Conservation (phyloP, 148 eudicot genomes). For the Selenicereus undatus region DNA sequence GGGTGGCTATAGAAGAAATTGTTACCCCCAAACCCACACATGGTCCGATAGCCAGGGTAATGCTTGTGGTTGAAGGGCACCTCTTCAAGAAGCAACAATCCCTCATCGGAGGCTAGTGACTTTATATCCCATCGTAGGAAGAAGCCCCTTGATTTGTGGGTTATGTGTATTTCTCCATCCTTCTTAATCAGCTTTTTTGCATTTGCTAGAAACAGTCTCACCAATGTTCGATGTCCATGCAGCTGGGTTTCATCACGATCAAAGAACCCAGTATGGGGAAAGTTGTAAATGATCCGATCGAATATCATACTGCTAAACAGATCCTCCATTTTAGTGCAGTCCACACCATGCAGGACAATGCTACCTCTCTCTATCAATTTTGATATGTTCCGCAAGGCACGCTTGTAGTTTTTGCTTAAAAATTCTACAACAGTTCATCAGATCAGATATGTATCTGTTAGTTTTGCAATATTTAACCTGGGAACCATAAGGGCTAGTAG, state of each 20-base stretch:
- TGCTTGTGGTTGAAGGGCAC: background rate
- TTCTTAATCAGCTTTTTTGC: constrained; percentile 16
- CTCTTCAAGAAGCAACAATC: constrained; percentile 17
- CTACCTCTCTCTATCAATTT: background rate
- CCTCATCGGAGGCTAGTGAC: background rate
- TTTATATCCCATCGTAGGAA: constrained; percentile 17
- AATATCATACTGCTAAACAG: background rate
- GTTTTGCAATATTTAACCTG: no score
- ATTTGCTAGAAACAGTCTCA: constrained; percentile 13
- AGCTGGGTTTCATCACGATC: no score
- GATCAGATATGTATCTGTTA: background rate
- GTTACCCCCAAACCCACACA: constrained; percentile 26
- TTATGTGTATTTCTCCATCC: constrained; percentile 22
- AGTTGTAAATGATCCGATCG: constrained; percentile 17
- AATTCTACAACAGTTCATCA: background rate
- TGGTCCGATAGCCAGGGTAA: constrained; percentile 25
- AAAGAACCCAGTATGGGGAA: constrained; percentile 15
- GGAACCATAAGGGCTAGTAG: no score
- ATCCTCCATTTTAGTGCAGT: background rate
- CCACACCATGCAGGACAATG: background rate
- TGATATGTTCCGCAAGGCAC: background rate
- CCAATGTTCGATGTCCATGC: background rate
- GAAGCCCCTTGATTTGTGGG: constrained; percentile 23
- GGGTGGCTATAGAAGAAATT: constrained; percentile 22
- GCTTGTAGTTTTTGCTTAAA: background rate